These are phyloP conservation scores for Nasturtium officinale DNA, from an alignment of 345 rosid genomes.

Conservation along the genomic window DNA sequence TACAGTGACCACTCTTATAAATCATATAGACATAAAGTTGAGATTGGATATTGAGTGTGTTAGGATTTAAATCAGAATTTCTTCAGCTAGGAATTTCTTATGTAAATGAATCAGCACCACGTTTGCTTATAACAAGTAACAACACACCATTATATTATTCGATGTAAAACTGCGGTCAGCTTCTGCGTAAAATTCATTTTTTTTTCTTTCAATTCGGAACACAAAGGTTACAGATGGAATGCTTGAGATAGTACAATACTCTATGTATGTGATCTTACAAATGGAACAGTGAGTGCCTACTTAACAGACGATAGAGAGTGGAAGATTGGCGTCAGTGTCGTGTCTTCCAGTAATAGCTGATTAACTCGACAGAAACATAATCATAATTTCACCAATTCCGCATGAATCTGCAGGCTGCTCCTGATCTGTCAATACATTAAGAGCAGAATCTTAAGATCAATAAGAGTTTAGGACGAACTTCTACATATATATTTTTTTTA, in stretches of 20 bases:
- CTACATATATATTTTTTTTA: no score
- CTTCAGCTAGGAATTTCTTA: background rate
- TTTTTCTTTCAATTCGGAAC: background rate
- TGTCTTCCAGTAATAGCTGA: no score
- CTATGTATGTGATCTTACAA: constrained; percentile 11
- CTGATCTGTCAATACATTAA: constrained; percentile 4
- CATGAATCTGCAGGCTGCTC: background rate
- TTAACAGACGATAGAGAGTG: no score
- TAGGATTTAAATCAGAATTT: background rate
- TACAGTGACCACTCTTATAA: no score
- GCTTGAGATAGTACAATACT: background rate
- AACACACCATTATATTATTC: background rate
- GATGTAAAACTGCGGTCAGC: background rate
- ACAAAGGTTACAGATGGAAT: background rate
- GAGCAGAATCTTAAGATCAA: background rate
- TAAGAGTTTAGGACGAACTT: background rate
- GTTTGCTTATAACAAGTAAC: background rate
- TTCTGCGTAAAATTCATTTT: background rate
- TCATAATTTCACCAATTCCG: background rate
- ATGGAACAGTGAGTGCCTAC: constrained; percentile 15
- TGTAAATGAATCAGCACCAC: background rate
- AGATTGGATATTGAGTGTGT: background rate
- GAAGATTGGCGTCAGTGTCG: no score
- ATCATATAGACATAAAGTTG: background rate
- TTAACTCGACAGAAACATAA: constrained; percentile 1